These are phyloP conservation scores for Corylus heterophylla DNA, from an alignment of 306 rosid genomes.

Conservation along the genomic window DNA sequence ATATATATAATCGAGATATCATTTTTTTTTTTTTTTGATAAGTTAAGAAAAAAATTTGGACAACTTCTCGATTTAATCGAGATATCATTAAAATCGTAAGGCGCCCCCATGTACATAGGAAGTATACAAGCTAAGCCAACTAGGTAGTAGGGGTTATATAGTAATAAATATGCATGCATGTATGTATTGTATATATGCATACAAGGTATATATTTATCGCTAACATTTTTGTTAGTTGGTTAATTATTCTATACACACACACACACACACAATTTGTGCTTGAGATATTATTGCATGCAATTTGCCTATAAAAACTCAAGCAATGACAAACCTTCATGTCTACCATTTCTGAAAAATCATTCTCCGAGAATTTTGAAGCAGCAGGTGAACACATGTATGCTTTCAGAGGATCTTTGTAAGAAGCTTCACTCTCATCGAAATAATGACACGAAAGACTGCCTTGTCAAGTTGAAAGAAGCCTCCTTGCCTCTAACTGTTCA, in stretches of 20 bases:
- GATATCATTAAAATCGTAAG: too few species aligned
- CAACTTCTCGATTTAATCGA: too few species aligned
- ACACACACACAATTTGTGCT: background rate
- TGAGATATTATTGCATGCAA: background rate
- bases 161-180: background rate
- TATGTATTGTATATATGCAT: background rate
- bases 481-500: too few species aligned
- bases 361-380: conserved; percentile 40
- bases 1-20: too few species aligned
- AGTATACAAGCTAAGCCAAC: too few species aligned
- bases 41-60: too few species aligned
- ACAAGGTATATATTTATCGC: background rate
- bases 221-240: background rate
- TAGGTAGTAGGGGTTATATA: background rate
- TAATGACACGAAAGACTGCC: too few species aligned
- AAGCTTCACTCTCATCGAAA: too few species aligned
- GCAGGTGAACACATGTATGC: conserved; percentile 47
- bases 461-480: too few species aligned
- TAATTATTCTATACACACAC: background rate
- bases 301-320: background rate
- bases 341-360: conserved; percentile 46
- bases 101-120: too few species aligned
- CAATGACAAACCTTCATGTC: conserved; percentile 48
- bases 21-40: too few species aligned
- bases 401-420: conserved; percentile 52